These are phyloP conservation scores for Cryptosporidium sp. DNA, from an alignment of 169 alveolate genomes.

Conservation along the genomic window DNA sequence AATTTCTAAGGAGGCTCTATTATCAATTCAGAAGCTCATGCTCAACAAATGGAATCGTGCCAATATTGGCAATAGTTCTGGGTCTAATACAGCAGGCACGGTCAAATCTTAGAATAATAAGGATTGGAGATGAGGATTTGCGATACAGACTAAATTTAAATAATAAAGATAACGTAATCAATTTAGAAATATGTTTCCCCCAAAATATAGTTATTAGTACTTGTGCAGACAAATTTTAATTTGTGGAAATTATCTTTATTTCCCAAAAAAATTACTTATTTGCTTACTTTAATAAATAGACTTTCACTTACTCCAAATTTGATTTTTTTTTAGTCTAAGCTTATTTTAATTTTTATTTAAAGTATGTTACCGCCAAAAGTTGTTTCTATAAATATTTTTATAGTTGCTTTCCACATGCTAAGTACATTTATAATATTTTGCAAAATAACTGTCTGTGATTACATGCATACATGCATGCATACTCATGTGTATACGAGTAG, in stretches of 20 bases:
- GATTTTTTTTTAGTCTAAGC: background rate
- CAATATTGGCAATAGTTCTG: background rate
- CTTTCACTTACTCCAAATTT: background rate
- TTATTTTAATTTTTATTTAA: background rate
- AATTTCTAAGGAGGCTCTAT: slow-evolving; percentile 87
- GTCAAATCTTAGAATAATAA: slow-evolving; percentile 1
- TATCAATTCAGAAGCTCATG: slow-evolving; percentile 90
- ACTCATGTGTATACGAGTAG: background rate
- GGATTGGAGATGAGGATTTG: background rate
- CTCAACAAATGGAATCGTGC: slow-evolving; percentile 85
- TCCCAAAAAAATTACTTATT: background rate
- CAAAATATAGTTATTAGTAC: too few relatives aligned
- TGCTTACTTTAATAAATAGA: too few relatives aligned
- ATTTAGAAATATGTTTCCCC: background rate
- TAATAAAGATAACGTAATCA: too few relatives aligned
- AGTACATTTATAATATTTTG: background rate
- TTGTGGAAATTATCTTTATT: too few relatives aligned
- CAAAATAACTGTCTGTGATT: background rate
- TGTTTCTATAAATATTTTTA: too few relatives aligned
- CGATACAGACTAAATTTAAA: background rate
- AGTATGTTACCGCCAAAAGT: background rate
- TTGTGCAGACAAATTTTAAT: too few relatives aligned
- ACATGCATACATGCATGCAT: slow-evolving; percentile 8
- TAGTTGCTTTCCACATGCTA: slow-evolving; percentile 11
- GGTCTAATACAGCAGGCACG: background rate